These are phyloP conservation scores for Berberis thunbergii DNA, from an alignment of 164 flowering plant species.

Conservation along the genomic window DNA sequence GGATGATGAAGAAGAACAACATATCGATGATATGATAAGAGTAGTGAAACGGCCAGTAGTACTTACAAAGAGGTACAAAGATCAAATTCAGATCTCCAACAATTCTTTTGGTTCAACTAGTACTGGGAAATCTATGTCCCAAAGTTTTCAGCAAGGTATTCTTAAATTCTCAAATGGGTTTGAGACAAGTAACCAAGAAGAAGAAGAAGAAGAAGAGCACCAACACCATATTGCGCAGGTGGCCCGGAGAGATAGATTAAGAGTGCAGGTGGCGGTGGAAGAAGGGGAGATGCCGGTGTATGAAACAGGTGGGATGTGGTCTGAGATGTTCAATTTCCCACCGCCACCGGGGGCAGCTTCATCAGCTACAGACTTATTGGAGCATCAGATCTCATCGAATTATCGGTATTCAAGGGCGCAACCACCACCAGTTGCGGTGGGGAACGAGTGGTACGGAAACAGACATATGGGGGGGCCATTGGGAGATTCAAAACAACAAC, in stretches of 20 bases:
- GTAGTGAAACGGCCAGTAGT: no score
- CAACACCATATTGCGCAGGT: constrained; percentile 43
- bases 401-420: constrained; percentile 4
- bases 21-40: no score
- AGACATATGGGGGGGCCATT: constrained; percentile 26
- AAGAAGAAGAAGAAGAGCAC: constrained; percentile 26
- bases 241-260: constrained; percentile 62
- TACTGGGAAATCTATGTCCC: constrained; percentile 60
- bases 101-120: not conserved
- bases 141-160: constrained; percentile 52
- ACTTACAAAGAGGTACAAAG: not conserved
- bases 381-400: constrained; percentile 27
- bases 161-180: constrained; percentile 65
- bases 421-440: constrained; percentile 2
- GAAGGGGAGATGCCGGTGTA: constrained; percentile 17
- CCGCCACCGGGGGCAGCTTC: constrained; percentile 13
- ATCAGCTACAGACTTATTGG: constrained; percentile 27
- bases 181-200: constrained; percentile 17
- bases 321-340: constrained; percentile 83
- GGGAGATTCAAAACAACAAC: constrained; percentile 25
- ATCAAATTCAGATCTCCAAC: not conserved
- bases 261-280: constrained; percentile 34
- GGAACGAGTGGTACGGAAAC: constrained; percentile 33
- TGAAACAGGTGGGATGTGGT: constrained; percentile 66
- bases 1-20: no score